Conservation (phyloP, 139 green algal genomes). For the Trebouxia sp. region DNA sequence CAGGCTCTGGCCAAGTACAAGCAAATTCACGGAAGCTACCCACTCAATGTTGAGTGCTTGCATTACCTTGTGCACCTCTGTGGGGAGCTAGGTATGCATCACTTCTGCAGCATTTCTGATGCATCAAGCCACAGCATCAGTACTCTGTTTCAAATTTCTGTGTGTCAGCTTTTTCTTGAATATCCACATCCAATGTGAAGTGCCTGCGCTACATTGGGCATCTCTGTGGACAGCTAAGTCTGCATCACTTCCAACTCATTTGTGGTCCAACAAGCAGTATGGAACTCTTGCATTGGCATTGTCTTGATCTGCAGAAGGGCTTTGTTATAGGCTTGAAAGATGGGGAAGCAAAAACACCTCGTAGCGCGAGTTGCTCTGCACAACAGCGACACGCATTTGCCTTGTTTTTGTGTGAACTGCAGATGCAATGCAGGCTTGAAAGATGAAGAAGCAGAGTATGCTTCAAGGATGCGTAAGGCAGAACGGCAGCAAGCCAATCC, state of each 20-base stretch:
- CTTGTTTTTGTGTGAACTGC: neutral
- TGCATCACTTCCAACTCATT: neutral
- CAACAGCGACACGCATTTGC: neutral
- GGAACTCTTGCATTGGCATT: slow-evolving; percentile 15
- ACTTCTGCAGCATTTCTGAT: slow-evolving; percentile 6
- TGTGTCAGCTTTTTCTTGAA: slow-evolving; percentile 5
- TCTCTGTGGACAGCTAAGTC: slow-evolving; percentile 76
- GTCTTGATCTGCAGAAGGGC: neutral
- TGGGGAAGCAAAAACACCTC: neutral
- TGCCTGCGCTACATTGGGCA: slow-evolving; percentile 85
- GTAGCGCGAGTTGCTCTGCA: neutral
- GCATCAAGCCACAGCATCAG: neutral
- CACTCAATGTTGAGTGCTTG: slow-evolving; percentile 85
- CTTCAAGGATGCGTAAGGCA: slow-evolving; percentile 23
- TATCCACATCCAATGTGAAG: slow-evolving; percentile 78
- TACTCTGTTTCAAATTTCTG: neutral
- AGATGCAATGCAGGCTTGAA: slow-evolving; percentile 26
- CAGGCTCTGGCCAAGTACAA: slow-evolving; percentile 62
- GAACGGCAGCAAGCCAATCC: slow-evolving; percentile 23
- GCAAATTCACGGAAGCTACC: slow-evolving; percentile 56
- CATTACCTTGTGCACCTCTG: slow-evolving; percentile 85
- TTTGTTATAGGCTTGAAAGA: neutral
- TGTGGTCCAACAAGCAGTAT: neutral
- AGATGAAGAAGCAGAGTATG: slow-evolving; percentile 33
- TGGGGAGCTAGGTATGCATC: slow-evolving; percentile 61